Evolutionary conservation across 495 filamentous ascomycete species (phyloP), one percentile per base, ranked within the genome.

Genomic region (Penicillium pulvis): DNA sequence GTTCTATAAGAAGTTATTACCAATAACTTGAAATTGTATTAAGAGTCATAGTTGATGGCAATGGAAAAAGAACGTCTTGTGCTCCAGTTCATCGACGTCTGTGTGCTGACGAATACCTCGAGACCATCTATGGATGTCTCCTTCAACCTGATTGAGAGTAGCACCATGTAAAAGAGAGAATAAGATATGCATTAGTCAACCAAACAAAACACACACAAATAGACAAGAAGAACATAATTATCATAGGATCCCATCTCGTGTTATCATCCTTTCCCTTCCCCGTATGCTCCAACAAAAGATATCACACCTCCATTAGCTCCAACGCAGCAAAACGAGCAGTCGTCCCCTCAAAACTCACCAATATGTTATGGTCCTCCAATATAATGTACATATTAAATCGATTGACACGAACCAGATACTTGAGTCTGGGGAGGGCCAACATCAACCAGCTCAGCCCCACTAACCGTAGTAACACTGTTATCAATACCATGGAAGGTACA

Each of bases 391-490:
- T 31, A 2, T 49, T 17, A 31, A n/a, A 49, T 30, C 14, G 46
- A 16, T 23, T 16, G 6, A 30, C 46, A 48, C 2, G 46, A 30
- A 17, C 46, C 46, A 31, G 26, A 49, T 0, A 49, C 46, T 26
- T 49, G 46, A 17, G 46, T 49, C 26, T 49, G 46, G 20, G 46
- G 46, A 31, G 46, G 46, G 14, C 46, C 46, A 49, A 49, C 46
- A 49, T 49, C 46, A 12, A 49, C 46, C 23, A 49, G 30, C 26
- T 49, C 4, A 6, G 26, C 12, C 24, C 46, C 46, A 49, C 12
- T 49, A 6, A 49, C 12, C 2, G 46, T 49, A 16, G 46, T 49
- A 16, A 49, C 26, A 19, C 46, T 31, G 8, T 28, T 10, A 49
- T 49, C 46, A 17, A 49, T 31, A 28, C 46, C 46, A 31, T 49